Conservation (phyloP, 2,329 filamentous ascomycete species). For the Pestalotiopsis sp. region DNA sequence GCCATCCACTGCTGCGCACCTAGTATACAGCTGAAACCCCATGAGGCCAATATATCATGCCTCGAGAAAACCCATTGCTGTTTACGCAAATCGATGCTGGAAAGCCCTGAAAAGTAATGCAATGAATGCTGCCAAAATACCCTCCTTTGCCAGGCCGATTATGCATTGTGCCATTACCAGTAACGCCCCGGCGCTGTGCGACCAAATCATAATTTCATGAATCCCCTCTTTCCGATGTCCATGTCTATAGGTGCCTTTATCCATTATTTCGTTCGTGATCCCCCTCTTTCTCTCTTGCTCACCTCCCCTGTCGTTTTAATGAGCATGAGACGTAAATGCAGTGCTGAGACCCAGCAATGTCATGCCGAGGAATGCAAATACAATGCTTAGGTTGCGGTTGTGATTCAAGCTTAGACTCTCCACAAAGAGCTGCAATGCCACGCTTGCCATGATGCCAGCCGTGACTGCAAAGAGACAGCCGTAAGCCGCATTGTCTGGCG, state of each 20-base stretch:
- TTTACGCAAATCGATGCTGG: background rate
- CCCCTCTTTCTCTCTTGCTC: background rate
- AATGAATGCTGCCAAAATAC: background rate
- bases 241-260: slow-evolving; percentile 1
- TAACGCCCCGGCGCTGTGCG: slow-evolving; percentile 2
- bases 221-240: background rate
- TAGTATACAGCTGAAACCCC: too few species aligned
- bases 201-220: background rate
- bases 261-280: background rate
- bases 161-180: background rate
- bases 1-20: too few species aligned
- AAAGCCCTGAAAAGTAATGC: background rate
- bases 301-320: slow-evolving; percentile 25
- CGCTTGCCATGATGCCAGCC: slow-evolving; percentile 93
- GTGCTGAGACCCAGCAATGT: slow-evolving; percentile 81
- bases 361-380: slow-evolving; percentile 87
- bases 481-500: slow-evolving; percentile 63
- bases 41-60: background rate
- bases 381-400: slow-evolving; percentile 74
- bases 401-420: slow-evolving; percentile 85
- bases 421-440: slow-evolving; percentile 85
- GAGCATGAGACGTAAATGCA: slow-evolving; percentile 69
- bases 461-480: slow-evolving; percentile 86
- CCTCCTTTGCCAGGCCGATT: background rate
- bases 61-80: background rate